These are phyloP conservation scores for Dactylellina cionopaga DNA, from an alignment of 2,329 filamentous ascomycete species.

Conservation along the genomic window DNA sequence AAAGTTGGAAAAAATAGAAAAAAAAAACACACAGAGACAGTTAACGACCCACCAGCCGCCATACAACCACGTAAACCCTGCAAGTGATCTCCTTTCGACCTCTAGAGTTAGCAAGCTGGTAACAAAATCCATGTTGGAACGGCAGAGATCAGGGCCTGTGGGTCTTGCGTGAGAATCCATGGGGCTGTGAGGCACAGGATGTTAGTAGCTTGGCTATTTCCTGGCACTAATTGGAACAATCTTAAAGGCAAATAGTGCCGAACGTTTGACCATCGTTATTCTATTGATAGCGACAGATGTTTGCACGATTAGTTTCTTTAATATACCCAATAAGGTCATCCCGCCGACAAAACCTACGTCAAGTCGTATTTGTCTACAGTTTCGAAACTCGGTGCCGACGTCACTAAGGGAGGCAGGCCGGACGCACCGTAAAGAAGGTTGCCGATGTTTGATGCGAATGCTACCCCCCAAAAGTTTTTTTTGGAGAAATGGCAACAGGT, in stretches of 20 bases:
- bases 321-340: background rate
- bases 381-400: conserved; percentile 22
- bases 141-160: conserved; percentile 34
- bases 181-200: conserved; percentile 45
- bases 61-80: conserved; percentile 52
- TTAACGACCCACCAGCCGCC: conserved; percentile 29
- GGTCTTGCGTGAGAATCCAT: conserved; percentile 32
- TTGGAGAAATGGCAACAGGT: too few relatives aligned
- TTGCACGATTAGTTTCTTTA: background rate
- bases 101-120: conserved; percentile 33
- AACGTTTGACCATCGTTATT: conserved; percentile 24
- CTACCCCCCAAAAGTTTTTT: conserved; percentile 19
- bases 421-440: conserved; percentile 1
- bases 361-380: conserved; percentile 2
- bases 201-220: conserved; percentile 38
- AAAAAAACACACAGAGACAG: conserved; percentile 24
- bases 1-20: background rate
- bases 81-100: conserved; percentile 28
- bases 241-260: conserved; percentile 13
- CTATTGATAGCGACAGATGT: conserved; percentile 31
- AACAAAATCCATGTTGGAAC: conserved; percentile 31
- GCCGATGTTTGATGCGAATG: conserved; percentile 27
- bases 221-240: conserved; percentile 25
- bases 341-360: background rate
- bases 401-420: conserved; percentile 17